Evolutionary conservation across 139 green algal species (phyloP).

Genomic region (Chlamydomonas sp.): DNA sequence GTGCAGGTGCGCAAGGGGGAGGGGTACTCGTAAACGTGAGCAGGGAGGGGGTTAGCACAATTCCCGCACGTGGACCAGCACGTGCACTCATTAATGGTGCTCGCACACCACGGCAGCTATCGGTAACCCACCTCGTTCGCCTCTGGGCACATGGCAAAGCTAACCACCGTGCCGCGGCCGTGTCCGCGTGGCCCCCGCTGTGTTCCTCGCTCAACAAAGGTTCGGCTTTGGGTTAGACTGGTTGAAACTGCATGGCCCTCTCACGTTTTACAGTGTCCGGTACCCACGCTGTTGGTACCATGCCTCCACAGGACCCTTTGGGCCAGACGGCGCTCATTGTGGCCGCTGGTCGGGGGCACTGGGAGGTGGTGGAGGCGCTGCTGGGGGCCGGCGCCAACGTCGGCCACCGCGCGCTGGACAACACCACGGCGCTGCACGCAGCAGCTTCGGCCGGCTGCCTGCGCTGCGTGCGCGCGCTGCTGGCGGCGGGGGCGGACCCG

Average conservation of each 20-base stretch:
- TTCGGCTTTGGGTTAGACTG: too few species aligned
- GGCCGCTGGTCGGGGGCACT: background rate
- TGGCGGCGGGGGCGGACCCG: conserved; percentile 13
- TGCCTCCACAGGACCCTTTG: background rate
- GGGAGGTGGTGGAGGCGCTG: background rate
- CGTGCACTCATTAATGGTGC: too few species aligned
- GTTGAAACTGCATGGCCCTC: too few species aligned
- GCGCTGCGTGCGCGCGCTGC: background rate
- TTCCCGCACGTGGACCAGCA: too few species aligned
- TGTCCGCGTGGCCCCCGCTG: too few species aligned
- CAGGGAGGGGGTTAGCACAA: background rate
- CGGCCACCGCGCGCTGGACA: conserved; percentile 6
- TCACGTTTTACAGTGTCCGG: too few species aligned
- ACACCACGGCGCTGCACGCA: conserved; percentile 15
- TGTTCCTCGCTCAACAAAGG: too few species aligned
- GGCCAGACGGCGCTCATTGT: background rate
- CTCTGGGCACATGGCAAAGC: too few species aligned
- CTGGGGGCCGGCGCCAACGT: conserved; percentile 2
- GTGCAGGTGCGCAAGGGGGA: background rate
- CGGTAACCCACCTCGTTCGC: too few species aligned
- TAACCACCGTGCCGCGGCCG: too few species aligned
- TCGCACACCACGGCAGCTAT: too few species aligned
- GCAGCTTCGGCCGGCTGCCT: background rate
- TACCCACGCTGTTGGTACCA: background rate
- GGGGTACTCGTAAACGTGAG: background rate